Percentiles rank a stretch among this genome's conserved stretches.
Evolutionary conservation across 1,284 basidiomycete genomes (phyloP).

Genomic region (Sporisorium sorghi): DNA sequence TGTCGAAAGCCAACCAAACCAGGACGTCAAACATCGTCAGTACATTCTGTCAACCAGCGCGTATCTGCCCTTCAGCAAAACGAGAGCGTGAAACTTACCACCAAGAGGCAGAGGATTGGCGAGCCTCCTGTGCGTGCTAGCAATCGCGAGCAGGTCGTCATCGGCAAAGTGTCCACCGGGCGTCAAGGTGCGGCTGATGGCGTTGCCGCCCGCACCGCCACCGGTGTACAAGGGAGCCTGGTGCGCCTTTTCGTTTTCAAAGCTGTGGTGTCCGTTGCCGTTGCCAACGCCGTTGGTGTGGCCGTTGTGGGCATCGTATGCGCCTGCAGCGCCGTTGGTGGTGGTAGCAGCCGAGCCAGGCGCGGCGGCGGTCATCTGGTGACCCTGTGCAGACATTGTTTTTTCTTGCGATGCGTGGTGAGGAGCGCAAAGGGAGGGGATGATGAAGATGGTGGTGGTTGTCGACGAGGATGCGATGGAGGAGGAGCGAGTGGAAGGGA

Average conservation of each 20-base stretch:
- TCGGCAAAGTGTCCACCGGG: conserved; percentile 55
- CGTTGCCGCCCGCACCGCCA: conserved; percentile 7
- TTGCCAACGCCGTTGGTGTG: conserved; percentile 10
- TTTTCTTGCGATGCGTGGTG: too few species aligned
- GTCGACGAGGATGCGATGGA: neutral
- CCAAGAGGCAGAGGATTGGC: conserved; percentile 56
- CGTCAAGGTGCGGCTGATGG: conserved; percentile 38
- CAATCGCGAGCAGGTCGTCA: conserved; percentile 54
- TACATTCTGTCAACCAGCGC: too few species aligned
- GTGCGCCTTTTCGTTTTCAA: conserved; percentile 38
- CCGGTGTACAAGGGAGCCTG: conserved; percentile 44
- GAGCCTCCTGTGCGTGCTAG: conserved; percentile 43
- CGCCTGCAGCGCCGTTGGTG: conserved; percentile 14
- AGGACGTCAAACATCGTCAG: neutral
- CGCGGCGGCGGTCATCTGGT: conserved; percentile 37
- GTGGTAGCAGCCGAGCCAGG: conserved; percentile 18
- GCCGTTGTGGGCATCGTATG: conserved; percentile 2
- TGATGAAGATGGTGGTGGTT: neutral
- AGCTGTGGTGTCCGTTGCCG: conserved; percentile 17
- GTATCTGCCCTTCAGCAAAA: too few species aligned
- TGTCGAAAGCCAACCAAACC: neutral
- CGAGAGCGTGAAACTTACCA: conserved; percentile 26
- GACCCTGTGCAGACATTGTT: conserved; percentile 31
- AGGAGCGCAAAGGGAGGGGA: neutral
- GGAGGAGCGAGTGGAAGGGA: neutral